These are phyloP conservation scores for Hypholoma sublateritium DNA, from an alignment of 768 basidiomycete species.

Conservation along the genomic window DNA sequence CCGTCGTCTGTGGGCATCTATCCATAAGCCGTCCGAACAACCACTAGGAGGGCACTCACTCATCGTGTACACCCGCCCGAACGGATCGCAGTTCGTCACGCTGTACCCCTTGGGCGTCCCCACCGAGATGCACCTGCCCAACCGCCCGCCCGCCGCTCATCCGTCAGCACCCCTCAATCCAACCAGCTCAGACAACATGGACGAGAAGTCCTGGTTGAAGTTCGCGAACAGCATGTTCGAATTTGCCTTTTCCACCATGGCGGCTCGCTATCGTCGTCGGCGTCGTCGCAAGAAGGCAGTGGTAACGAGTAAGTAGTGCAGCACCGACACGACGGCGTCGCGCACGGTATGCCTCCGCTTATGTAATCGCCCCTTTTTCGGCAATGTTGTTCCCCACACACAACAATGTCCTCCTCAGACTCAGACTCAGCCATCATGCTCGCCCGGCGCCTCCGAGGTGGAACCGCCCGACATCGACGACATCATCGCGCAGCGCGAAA, in stretches of 20 bases:
- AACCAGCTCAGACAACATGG: slow-evolving; percentile 33
- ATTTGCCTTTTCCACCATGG: slow-evolving; percentile 42
- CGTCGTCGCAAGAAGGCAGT: background rate
- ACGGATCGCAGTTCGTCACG: slow-evolving; percentile 98
- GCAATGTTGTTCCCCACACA: too few relatives aligned
- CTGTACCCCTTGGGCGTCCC: slow-evolving; percentile 95
- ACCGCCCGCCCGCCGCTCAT: too few relatives aligned
- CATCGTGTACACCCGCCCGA: slow-evolving; percentile 92
- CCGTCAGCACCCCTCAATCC: too few relatives aligned
- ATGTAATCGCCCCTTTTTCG: too few relatives aligned
- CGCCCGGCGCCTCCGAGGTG: too few relatives aligned
- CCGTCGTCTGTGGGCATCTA: slow-evolving; percentile 68
- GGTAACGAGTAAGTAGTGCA: too few relatives aligned
- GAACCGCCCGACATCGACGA: too few relatives aligned
- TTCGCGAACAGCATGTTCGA: slow-evolving; percentile 78
- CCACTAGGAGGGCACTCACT: slow-evolving; percentile 55
- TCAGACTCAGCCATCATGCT: too few relatives aligned
- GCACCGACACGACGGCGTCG: too few relatives aligned
- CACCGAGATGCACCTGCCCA: slow-evolving; percentile 79
- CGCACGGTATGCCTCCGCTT: too few relatives aligned
- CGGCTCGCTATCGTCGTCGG: background rate
- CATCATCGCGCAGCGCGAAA: too few relatives aligned
- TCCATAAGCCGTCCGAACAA: slow-evolving; percentile 4
- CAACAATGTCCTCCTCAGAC: too few relatives aligned
- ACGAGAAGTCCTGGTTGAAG: slow-evolving; percentile 99